Base-by-base conservation (phyloP, 805 yeast species). In the Ogataea nitratoaversa region DNA sequence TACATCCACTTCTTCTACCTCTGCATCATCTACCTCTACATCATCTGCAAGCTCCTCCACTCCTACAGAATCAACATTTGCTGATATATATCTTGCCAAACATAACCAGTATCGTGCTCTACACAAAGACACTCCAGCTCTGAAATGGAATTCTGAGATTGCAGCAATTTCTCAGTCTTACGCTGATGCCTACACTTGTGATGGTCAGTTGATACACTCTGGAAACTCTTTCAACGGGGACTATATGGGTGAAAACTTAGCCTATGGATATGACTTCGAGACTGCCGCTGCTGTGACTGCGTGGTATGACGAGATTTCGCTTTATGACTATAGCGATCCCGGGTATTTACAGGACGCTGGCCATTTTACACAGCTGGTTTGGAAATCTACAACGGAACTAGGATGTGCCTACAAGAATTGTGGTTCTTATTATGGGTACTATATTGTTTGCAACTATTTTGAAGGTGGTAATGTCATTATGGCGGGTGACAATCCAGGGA, bases 321-420 rank as follows among this genome's bases (percentile, higher is more conserved):
- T 56, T 6, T 84, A 82, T 66, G 63, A 72, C 56, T 78, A 71
- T 63, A 56, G 70, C 20, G 66, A 65, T 49, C 78, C 80, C 24
- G 67, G 63, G 2, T 74, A 67, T 61, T 51, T 69, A 32, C 65
- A 55, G 23, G 53, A 63, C 11, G 78, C 89, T 32, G 91, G 91
- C 35, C 95, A 87, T 62, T 87, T 84, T 65, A 84, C 95, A 17
- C 93, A 84, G 60, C 66, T 86, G 34, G 76, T 86, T 24, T 86
- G 95, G 95, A 72, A 70, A 48, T 59, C 66, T 20, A 67, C 86
- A 23, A 68, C 78, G 8, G 59, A 68, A 47, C 41, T 86, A 13
- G 95, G 95, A 16, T 86, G 95, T 66, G 93, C 83, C 38, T 66
- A 69, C 60, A 79, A 77, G 56, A 59, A 71, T 48, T 84, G 95